A percentile compares a stretch with the other conserved stretches of the same genome.
Evolutionary conservation across 2,329 filamentous ascomycete species (phyloP).

Genomic region (Ciborinia camelliae): DNA sequence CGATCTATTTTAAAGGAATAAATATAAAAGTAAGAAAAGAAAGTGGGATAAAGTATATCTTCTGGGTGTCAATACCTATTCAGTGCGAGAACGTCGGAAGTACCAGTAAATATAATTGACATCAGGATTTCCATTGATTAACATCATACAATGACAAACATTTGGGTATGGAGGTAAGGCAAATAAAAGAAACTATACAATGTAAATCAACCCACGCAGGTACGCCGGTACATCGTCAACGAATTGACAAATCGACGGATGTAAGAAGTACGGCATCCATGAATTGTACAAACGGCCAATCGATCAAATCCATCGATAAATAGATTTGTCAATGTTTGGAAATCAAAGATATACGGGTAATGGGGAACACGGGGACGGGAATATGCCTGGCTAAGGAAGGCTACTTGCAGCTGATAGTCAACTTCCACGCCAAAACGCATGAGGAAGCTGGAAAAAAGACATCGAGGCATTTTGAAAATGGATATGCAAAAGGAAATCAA

Average conservation of each 20-base stretch:
- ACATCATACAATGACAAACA: not conserved
- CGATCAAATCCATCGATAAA: not conserved
- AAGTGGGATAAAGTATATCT: not conserved
- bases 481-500: not conserved
- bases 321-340: constrained; percentile 9
- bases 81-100: not conserved
- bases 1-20: not conserved
- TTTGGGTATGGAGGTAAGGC: not conserved
- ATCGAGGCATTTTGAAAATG: not conserved
- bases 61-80: not conserved
- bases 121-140: not conserved
- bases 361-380: constrained; percentile 4
- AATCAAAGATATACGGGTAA: not conserved
- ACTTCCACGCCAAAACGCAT: constrained; percentile 10
- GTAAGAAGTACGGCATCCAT: not conserved
- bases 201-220: not conserved
- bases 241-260: constrained; percentile 1
- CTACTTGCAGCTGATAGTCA: constrained; percentile 8
- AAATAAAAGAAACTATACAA: not conserved
- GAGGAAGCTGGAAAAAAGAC: not conserved
- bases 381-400: not conserved
- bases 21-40: not conserved
- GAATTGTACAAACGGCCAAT: not conserved
- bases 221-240: not conserved
- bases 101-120: not conserved